Base-by-base conservation (phyloP, 1,284 basidiomycete genomes). In the Marasmius tenuissimus region DNA sequence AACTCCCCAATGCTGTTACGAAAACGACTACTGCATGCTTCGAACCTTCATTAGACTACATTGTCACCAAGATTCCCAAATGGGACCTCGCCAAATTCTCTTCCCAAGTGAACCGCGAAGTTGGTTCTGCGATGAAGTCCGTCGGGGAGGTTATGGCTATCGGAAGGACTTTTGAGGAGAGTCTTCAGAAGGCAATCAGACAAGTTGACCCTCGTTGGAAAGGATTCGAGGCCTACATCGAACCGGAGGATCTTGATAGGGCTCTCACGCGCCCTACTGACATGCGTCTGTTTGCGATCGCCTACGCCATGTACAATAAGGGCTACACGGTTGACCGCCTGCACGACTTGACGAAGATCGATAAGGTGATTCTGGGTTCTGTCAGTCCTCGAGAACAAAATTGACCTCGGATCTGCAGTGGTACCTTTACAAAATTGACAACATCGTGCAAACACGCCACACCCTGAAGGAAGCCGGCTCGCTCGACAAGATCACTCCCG, bases 71-170 rank as follows among this genome's bases (percentile, higher is more conserved):
- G 82, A 99, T 99, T 69, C 97, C 97, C 68, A 98, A 98, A 78
- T 99, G 97, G 96, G 97, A 99, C 78, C 81, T 99, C 64, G 95
- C 96, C 68, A 99, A 99, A 80, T 98, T 99, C 84, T 91, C 89
- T 18, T 78, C 82, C 2, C 96, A 98, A 72, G 97, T 99, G 63
- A 92, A 97, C 75, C 91, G 97, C 63, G 90, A 96, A 73, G 89
- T 99, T 58, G 97, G 97, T 42, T 98, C 96, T 2, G 88, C 95
- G 33, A 99, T 99, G 97, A 99, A 99, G 80, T 96, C 94, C 27
- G 97, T 99, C 62, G 97, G 97, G 65, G 97, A 99, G 76, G 97
- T 99, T 70, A 99, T 99, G 97, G 97, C 97, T 66, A 98, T 99
- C 68, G 97, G 97, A 53, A 92, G 97, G 68, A 99, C 97, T 0